Base-by-base conservation (phyloP, 2,329 filamentous ascomycete species). In the Lachnum nothofagi region DNA sequence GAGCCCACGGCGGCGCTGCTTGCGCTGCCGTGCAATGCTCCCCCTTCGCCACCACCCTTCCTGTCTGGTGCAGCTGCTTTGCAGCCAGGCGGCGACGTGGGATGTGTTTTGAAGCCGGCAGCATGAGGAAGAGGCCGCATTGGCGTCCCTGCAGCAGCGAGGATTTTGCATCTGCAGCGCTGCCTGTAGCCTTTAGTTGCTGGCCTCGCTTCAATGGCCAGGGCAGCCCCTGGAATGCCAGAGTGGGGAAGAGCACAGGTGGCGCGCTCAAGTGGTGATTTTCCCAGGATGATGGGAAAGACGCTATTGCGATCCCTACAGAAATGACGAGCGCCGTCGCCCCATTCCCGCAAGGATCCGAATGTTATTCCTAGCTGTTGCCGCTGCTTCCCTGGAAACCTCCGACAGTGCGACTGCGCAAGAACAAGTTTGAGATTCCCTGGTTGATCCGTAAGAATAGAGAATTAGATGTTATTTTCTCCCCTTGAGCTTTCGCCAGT, bases 51-150 rank as follows among this genome's bases (percentile, higher is more conserved):
- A n/a, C n/a, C n/a, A n/a, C n/a, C n/a, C n/a, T n/a, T n/a, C n/a
- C n/a, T n/a, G n/a, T n/a, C n/a, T n/a, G n/a, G n/a, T n/a, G n/a
- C n/a, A n/a, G n/a, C n/a, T n/a, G n/a, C n/a, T n/a, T n/a, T n/a
- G n/a, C n/a, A n/a, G n/a, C n/a, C 54, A 35, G 42, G 48, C 54
- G 48, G 56, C 57, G 52, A 51, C 57, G 54, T 58, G 56, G 56
- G 52, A 58, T 58, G 50, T 56, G 44, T 51, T 53, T 54, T 45
- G 51, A 42, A 54, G 42, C 14, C 7, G 37, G 20, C 34, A 34
- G 29, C 42, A 33, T 46, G 19, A 49, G 51, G 51, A 49, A 14
- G 14, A 20, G 31, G 35, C 44, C 43, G 49, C 47, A 51, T 48
- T 44, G 25, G 29, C 4, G 29, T 42, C 31, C 27, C 48, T 49